Conservation (phyloP, 345 rosid species). For the Pistacia integerrima region DNA sequence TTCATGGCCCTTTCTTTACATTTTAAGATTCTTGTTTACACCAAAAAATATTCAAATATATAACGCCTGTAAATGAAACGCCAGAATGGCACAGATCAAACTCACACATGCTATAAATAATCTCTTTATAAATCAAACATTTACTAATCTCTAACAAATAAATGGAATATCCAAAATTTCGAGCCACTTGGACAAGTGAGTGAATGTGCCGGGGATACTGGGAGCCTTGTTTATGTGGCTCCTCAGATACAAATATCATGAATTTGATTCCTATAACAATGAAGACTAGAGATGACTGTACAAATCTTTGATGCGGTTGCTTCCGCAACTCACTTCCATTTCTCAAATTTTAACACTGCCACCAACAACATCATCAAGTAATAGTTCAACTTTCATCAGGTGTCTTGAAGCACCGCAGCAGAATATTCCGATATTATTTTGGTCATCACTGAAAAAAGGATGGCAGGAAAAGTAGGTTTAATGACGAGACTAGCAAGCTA, state of each 20-base stretch:
- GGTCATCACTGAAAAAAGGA: slow-evolving; percentile 7
- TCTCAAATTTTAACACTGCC: neutral
- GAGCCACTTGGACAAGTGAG: neutral
- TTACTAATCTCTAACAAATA: neutral
- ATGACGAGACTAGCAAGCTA: neutral
- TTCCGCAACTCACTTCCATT: neutral
- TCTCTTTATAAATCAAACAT: neutral
- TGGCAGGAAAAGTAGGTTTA: neutral
- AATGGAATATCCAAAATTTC: slow-evolving; percentile 25
- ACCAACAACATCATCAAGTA: neutral
- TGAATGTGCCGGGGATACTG: neutral
- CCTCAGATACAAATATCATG: neutral
- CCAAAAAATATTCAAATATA: neutral
- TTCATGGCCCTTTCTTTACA: neutral
- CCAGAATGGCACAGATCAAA: neutral
- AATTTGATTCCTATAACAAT: neutral
- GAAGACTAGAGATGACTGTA: neutral
- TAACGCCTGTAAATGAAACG: neutral
- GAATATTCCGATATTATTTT: neutral
- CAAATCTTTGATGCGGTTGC: neutral
- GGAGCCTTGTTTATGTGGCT: neutral
- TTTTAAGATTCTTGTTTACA: too few relatives aligned
- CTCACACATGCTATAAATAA: neutral
- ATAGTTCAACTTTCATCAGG: neutral
- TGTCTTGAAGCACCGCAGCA: neutral